Evolutionary conservation across 129 eudicot species (phyloP).

Genomic region (Pulicaria dysenterica): DNA sequence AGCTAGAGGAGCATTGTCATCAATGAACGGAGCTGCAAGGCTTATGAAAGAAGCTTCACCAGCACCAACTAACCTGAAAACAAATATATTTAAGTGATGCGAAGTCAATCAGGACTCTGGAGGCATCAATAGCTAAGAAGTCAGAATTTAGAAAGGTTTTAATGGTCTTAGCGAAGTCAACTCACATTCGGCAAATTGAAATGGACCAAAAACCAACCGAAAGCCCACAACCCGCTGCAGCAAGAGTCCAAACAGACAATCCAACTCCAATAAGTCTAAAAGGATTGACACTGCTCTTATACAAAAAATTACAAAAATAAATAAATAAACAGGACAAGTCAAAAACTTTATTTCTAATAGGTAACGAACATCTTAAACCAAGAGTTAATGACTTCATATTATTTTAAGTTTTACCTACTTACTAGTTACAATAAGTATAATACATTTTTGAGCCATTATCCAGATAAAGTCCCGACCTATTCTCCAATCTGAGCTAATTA

Average conservation of each 20-base stretch:
- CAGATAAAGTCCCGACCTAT: not conserved
- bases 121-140: not conserved
- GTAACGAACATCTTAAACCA: not conserved
- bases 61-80: slow-evolving; percentile 87
- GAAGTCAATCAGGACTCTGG: not conserved
- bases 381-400: slow-evolving; percentile 5
- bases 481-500: not conserved
- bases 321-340: slow-evolving; percentile 3
- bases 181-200: slow-evolving; percentile 83
- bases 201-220: slow-evolving; percentile 88
- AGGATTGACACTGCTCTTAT: slow-evolving; percentile 74
- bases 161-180: slow-evolving; percentile 12
- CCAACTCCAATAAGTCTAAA: slow-evolving; percentile 98
- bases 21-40: slow-evolving; percentile 99
- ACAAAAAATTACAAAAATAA: slow-evolving; percentile 21
- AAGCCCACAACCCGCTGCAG: slow-evolving; percentile 78
- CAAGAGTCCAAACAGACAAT: slow-evolving; percentile 84
- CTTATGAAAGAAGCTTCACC: slow-evolving; percentile 98
- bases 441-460: not conserved
- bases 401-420: not conserved
- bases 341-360: not conserved
- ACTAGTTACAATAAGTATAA: not conserved
- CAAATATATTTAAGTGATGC: slow-evolving; percentile 9
- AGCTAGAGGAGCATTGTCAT: slow-evolving; percentile 84
- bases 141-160: not conserved